Conservation (phyloP, 805 yeast genomes). For the Kuraishia floccosa region DNA sequence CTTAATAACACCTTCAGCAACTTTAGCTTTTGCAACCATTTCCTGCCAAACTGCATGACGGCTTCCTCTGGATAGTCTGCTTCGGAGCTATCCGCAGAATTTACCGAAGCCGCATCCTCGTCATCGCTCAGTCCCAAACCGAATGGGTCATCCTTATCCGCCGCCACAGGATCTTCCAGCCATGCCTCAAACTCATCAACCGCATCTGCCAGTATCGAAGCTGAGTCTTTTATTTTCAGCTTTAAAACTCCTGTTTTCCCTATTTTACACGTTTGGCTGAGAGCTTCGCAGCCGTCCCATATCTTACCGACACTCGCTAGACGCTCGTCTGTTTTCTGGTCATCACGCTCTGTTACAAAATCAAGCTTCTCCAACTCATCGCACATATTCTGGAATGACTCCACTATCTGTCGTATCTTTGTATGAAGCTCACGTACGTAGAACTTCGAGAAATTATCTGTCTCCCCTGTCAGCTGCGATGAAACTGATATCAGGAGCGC, state of each 20-base stretch:
- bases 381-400: constrained; percentile 6
- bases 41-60: constrained; percentile 27
- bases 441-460: constrained; percentile 17
- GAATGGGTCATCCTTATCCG: constrained; percentile 39
- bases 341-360: constrained; percentile 10
- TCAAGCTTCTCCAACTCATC: constrained; percentile 10
- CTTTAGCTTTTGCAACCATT: constrained; percentile 42
- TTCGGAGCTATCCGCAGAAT: constrained; percentile 4
- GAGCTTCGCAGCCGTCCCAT: constrained; percentile 55
- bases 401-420: constrained; percentile 10
- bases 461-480: constrained; percentile 24
- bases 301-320: constrained; percentile 52
- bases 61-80: constrained; percentile 13
- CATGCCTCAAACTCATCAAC: constrained; percentile 60
- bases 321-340: constrained; percentile 18
- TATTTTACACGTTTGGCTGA: constrained; percentile 26
- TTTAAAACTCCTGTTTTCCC: constrained; percentile 48
- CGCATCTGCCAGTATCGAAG: constrained; percentile 45
- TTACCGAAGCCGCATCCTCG: constrained; percentile 9
- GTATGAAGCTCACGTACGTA: constrained; percentile 19
- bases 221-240: constrained; percentile 28
- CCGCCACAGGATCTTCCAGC: constrained; percentile 45
- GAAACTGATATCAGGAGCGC: constrained; percentile 33
- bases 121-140: constrained; percentile 20
- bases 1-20: constrained; percentile 46